A percentile compares a stretch with the other conserved stretches of the same genome.
Conservation (phyloP, 148 eudicot species). For the Rhododendron griersonianum region DNA sequence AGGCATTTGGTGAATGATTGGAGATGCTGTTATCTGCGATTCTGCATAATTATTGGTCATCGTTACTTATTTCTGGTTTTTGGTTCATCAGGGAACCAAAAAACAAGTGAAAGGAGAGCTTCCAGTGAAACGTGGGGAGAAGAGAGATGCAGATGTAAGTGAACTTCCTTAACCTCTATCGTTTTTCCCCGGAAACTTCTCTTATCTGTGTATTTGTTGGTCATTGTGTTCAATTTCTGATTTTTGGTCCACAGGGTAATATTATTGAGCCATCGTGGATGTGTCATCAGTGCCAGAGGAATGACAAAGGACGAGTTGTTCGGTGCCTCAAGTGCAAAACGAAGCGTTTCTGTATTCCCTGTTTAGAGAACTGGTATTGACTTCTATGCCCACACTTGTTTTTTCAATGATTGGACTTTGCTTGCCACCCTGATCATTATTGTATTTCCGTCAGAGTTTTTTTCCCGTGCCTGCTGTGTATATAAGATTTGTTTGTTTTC, state of each 20-base stretch:
- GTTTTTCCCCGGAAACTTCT: background rate
- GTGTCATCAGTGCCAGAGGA: conserved; percentile 63
- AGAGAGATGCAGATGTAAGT: background rate
- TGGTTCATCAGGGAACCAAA: background rate
- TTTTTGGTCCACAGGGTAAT: background rate
- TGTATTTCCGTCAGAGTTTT: background rate
- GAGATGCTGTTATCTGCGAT: background rate
- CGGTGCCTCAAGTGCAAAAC: conserved; percentile 34
- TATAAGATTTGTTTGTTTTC: background rate
- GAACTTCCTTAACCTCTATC: background rate
- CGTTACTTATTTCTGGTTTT: too few relatives aligned
- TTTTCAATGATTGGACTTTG: background rate
- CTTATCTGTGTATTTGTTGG: background rate
- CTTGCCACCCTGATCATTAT: background rate
- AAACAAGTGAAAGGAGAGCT: background rate
- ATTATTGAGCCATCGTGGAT: conserved; percentile 1
- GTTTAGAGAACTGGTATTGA: conserved; percentile 6
- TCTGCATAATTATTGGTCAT: background rate
- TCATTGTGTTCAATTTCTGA: background rate
- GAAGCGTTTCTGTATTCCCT: conserved; percentile 38
- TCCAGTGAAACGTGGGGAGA: background rate
- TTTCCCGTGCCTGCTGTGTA: background rate
- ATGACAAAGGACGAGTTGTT: conserved; percentile 43
- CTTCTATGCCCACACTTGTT: background rate
- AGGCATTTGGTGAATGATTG: background rate